Base-by-base conservation (phyloP, 2,329 filamentous ascomycete species). In the Colletotrichum gloeosporioides region DNA sequence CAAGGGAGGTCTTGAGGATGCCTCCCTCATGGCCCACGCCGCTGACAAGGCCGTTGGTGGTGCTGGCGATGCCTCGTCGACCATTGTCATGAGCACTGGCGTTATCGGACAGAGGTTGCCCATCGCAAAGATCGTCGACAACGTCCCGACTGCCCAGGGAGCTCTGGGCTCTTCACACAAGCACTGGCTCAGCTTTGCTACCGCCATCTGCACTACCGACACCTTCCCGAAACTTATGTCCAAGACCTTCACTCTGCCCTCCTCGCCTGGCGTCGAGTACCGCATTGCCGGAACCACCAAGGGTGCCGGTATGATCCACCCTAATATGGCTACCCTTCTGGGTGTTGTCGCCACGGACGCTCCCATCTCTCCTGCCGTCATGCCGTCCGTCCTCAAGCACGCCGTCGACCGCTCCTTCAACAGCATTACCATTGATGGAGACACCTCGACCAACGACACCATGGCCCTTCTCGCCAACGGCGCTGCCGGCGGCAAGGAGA, bases 251-350 rank as follows among this genome's bases (percentile, higher is more conserved):
- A 92, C 89, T 32, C 92, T 99, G 36, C 96, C 97, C 6, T 96
- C 95, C 2, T 94, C 95, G 6, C 92, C 95, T 1, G 89, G 89
- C 22, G 88, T 92, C 66, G 93, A 94, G 83, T 99, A 98, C 87
- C 90, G 91, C 80, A 94, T 99, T 66, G 96, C 95, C 15, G 97
- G 97, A 80, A 98, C 98, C 92, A 98, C 96, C 82, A 99, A 99
- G 88, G 97, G 97, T 73, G 97, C 97, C 7, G 97, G 97, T 82
- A 99, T 99, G 97, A 98, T 99, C 84, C 96, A 98, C 83, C 97
- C 97, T 64, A 99, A 99, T 88, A 98, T 99, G 96, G 97, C 96
- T 34, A 99, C 97, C 1, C 91, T 99, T 39, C 92, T 99, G 44
- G 96, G 95, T 70, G 94, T 99, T 77, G 91, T 99, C 81, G 96